These are phyloP conservation scores for Plenodomus tracheiphilus DNA, from an alignment of 2,329 filamentous ascomycete species.

Conservation along the genomic window DNA sequence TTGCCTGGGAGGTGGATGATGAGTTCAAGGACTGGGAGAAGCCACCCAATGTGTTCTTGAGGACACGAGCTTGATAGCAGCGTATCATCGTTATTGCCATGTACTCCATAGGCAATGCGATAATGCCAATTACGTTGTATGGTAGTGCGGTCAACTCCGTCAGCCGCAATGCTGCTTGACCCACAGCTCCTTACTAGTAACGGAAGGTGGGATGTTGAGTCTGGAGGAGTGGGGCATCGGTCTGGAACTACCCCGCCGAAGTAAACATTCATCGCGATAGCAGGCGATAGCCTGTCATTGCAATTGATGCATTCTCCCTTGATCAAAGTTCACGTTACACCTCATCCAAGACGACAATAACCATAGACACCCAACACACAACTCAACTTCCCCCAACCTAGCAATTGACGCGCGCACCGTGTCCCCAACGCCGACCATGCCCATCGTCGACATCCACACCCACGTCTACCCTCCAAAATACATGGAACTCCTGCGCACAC, in stretches of 20 bases:
- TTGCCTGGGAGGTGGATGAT: conserved; percentile 37
- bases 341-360: too few relatives aligned
- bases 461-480: conserved; percentile 66
- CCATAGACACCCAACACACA: too few relatives aligned
- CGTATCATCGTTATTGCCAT: too few relatives aligned
- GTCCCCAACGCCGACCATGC: conserved; percentile 26
- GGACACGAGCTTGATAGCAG: conserved; percentile 27
- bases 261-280: conserved; percentile 13
- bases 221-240: conserved; percentile 26
- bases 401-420: neutral
- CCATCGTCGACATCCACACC: conserved; percentile 64
- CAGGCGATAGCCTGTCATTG: neutral
- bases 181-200: conserved; percentile 23
- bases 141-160: conserved; percentile 19
- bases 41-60: conserved; percentile 42
- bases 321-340: neutral
- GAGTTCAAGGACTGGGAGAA: conserved; percentile 37
- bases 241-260: conserved; percentile 25
- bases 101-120: too few relatives aligned
- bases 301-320: neutral
- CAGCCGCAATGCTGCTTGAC: conserved; percentile 1
- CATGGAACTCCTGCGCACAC: conserved; percentile 59
- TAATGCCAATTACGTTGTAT: conserved; percentile 1
- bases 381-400: too few relatives aligned
- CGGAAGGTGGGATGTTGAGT: conserved; percentile 38